Conservation (phyloP, 495 filamentous ascomycete species). For the Lepraria neglecta region DNA sequence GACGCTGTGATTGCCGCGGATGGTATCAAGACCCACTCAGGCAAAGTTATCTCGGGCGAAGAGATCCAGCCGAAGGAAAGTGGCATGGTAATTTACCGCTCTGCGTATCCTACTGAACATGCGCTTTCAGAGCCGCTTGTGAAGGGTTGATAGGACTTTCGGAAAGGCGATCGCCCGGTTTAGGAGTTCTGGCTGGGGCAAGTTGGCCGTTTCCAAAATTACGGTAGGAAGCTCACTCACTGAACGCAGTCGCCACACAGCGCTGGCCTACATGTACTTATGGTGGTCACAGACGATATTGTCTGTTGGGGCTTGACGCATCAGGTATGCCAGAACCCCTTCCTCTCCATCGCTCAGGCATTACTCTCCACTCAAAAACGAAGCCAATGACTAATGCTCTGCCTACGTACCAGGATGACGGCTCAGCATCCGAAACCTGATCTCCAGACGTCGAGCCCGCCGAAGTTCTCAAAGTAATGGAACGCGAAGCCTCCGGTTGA, state of each 20-base stretch:
- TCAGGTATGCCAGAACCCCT: neutral
- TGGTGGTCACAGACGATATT: neutral
- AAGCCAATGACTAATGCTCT: neutral
- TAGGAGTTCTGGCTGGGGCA: slow-evolving; percentile 29
- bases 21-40: slow-evolving; percentile 49
- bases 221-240: neutral
- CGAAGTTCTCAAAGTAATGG: slow-evolving; percentile 50
- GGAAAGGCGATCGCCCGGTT: neutral
- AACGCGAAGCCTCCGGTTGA: slow-evolving; percentile 50
- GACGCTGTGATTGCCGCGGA: slow-evolving; percentile 57
- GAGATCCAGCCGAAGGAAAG: slow-evolving; percentile 18
- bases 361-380: neutral
- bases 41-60: slow-evolving; percentile 35
- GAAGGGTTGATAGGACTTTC: slow-evolving; percentile 18
- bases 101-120: slow-evolving; percentile 21
- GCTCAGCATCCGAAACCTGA: slow-evolving; percentile 39
- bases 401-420: neutral
- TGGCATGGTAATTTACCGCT: slow-evolving; percentile 26
- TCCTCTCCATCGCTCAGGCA: neutral
- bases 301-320: slow-evolving; percentile 3
- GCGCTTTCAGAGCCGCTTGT: slow-evolving; percentile 23
- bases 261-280: neutral
- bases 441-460: slow-evolving; percentile 45
- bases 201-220: neutral
- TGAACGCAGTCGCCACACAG: neutral